A percentile compares a stretch with the other conserved stretches of the same genome.
Conservation (phyloP, 495 filamentous ascomycete genomes). For the Bathelium albidoporum region DNA sequence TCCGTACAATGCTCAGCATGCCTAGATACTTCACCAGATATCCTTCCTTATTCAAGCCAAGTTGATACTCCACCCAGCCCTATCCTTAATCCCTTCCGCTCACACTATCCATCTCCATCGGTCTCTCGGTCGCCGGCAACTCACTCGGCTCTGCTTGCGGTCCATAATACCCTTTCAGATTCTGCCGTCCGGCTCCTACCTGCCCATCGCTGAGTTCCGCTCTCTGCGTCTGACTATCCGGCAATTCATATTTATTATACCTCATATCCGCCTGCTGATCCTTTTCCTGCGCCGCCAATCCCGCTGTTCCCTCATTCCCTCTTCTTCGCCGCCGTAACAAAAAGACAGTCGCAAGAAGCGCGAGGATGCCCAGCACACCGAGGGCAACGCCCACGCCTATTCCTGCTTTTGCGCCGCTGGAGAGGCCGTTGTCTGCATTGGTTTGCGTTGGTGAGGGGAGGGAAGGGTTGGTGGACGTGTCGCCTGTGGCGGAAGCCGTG, state of each 20-base stretch:
- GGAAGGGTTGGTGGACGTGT: not conserved
- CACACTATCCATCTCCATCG: slow-evolving; percentile 1
- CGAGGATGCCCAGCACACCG: slow-evolving; percentile 1
- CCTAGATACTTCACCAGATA: not conserved
- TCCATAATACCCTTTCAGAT: slow-evolving; percentile 2
- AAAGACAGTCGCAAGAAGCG: slow-evolving; percentile 1
- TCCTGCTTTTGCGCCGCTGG: slow-evolving; percentile 5
- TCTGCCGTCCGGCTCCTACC: not conserved
- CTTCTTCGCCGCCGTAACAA: not conserved
- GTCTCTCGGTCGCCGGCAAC: slow-evolving; percentile 3
- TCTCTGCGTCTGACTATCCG: slow-evolving; percentile 2
- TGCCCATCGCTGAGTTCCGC: slow-evolving; percentile 1
- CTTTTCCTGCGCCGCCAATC: slow-evolving; percentile 2
- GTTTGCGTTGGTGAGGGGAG: slow-evolving; percentile 3
- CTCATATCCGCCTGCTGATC: slow-evolving; percentile 1
- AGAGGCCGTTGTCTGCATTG: not conserved
- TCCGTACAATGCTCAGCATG: slow-evolving; percentile 1
- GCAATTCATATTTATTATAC: slow-evolving; percentile 6
- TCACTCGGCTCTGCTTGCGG: slow-evolving; percentile 4
- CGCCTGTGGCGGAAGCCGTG: slow-evolving; percentile 3
- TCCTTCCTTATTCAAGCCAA: not conserved
- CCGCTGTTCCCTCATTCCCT: slow-evolving; percentile 4
- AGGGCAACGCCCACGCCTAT: slow-evolving; percentile 5
- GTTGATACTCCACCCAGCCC: not conserved
- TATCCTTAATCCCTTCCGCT: slow-evolving; percentile 2